A percentile compares a stretch with the other conserved stretches of the same genome.
Evolutionary conservation across 805 yeast genomes (phyloP).

Genomic region (Candida sithepensis): DNA sequence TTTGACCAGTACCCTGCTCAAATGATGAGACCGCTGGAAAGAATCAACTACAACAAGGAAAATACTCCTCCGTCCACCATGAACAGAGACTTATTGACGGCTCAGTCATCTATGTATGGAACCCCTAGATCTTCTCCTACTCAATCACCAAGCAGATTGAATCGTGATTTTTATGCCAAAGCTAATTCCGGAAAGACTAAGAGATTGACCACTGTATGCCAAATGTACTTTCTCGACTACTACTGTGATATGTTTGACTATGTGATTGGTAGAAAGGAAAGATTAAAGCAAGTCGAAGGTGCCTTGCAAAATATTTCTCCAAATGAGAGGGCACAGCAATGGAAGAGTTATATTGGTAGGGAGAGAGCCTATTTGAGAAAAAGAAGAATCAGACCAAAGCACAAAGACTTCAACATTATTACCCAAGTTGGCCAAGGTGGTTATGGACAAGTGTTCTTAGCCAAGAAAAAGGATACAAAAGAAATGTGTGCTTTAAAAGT

Average conservation of each 20-base stretch:
- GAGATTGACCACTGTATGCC: constrained; percentile 86
- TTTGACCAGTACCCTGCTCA: constrained; percentile 21
- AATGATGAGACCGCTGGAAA: constrained; percentile 21
- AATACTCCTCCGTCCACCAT: constrained; percentile 35
- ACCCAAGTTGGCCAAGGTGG: constrained; percentile 99
- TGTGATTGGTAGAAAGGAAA: constrained; percentile 78
- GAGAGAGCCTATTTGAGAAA: constrained; percentile 84
- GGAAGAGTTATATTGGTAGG: constrained; percentile 78
- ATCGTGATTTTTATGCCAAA: constrained; percentile 47
- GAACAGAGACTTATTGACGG: constrained; percentile 17
- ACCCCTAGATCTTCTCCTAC: constrained; percentile 23
- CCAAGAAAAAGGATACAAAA: constrained; percentile 87
- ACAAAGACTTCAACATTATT: constrained; percentile 92
- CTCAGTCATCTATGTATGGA: constrained; percentile 16
- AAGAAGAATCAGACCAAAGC: constrained; percentile 86
- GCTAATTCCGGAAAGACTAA: constrained; percentile 75
- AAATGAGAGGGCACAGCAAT: constrained; percentile 48
- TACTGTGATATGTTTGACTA: constrained; percentile 96
- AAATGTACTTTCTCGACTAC: constrained; percentile 89
- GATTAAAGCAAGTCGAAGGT: constrained; percentile 66
- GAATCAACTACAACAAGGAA: constrained; percentile 40
- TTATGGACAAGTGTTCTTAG: constrained; percentile 96
- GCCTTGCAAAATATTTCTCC: constrained; percentile 38
- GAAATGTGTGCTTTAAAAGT: constrained; percentile 96
- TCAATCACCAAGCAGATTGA: constrained; percentile 23